A percentile compares a stretch with the other conserved stretches of the same genome.
These are phyloP conservation scores for Raffaelea deltoideospora DNA, from an alignment of 2,329 filamentous ascomycete species.

Conservation along the genomic window DNA sequence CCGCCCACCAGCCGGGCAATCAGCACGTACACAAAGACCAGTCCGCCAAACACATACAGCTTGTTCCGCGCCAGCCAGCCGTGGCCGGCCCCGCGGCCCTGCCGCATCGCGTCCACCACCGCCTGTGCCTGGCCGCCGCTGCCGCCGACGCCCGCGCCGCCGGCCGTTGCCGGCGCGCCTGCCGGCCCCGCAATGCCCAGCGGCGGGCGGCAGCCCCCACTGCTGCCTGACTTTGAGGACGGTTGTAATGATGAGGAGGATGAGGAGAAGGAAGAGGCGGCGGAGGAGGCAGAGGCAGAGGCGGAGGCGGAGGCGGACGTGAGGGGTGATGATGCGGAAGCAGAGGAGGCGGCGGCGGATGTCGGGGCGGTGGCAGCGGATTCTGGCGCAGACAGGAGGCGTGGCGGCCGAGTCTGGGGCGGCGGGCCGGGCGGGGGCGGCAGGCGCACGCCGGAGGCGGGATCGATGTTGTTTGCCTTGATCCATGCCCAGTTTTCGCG, in stretches of 20 bases:
- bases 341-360: background rate
- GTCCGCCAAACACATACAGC: constrained; percentile 51
- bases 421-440: constrained; percentile 33
- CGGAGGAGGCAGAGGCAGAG: too few relatives aligned
- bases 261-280: too few relatives aligned
- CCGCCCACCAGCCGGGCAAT: constrained; percentile 56
- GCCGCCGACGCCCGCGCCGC: constrained; percentile 29
- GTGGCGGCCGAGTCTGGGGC: constrained; percentile 17
- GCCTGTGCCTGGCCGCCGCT: constrained; percentile 50
- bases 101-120: constrained; percentile 63
- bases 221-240: too few relatives aligned
- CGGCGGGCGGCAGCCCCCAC: constrained; percentile 28
- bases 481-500: constrained; percentile 88
- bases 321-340: too few relatives aligned
- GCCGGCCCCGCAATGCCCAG: constrained; percentile 39
- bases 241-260: too few relatives aligned
- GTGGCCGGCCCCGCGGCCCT: constrained; percentile 64
- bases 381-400: constrained; percentile 14
- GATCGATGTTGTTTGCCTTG: constrained; percentile 65
- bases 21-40: constrained; percentile 71
- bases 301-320: too few relatives aligned
- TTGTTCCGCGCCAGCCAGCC: constrained; percentile 74
- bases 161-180: constrained; percentile 29
- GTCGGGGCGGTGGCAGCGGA: background rate
- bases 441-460: constrained; percentile 49